A percentile compares a stretch with the other conserved stretches of the same genome.
Evolutionary conservation across 495 filamentous ascomycete genomes (phyloP).

Genomic region (Polyplosphaeria fusca): DNA sequence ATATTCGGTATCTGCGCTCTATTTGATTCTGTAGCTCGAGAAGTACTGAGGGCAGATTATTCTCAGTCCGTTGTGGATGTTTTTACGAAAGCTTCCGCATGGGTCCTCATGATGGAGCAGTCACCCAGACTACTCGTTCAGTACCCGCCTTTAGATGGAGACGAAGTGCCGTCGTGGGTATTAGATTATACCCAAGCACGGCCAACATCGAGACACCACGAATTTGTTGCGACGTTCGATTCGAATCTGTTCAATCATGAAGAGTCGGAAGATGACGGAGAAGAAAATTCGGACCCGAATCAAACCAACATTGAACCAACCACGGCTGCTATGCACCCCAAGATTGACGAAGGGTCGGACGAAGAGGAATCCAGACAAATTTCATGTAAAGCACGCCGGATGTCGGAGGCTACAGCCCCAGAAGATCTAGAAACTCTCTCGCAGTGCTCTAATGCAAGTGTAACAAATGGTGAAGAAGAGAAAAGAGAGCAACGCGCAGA

Average conservation of each 20-base stretch:
- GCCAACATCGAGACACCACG: conserved; percentile 5
- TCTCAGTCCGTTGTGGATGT: conserved; percentile 6
- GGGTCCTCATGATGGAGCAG: conserved; percentile 16
- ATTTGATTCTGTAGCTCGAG: not conserved
- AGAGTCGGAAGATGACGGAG: not conserved
- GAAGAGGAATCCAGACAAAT: no score
- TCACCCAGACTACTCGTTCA: not conserved
- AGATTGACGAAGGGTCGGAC: no score
- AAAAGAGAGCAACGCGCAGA: no score
- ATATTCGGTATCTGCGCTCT: conserved; percentile 7
- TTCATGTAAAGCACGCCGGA: no score
- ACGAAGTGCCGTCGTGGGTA: conserved; percentile 2
- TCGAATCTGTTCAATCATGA: not conserved
- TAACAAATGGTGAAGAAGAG: no score
- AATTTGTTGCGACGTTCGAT: conserved; percentile 11
- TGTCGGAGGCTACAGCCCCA: no score
- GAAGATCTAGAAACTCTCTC: no score
- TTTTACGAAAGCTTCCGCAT: conserved; percentile 2
- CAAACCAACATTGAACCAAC: no score
- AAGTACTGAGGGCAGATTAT: conserved; percentile 1
- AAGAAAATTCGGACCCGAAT: no score
- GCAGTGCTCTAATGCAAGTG: no score
- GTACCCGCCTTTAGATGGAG: not conserved
- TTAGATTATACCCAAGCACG: conserved; percentile 1
- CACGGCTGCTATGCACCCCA: no score